phyloP scores from a whole-genome alignment of 768 basidiomycete genomes.

The Hortiboletus campestris region DNA sequence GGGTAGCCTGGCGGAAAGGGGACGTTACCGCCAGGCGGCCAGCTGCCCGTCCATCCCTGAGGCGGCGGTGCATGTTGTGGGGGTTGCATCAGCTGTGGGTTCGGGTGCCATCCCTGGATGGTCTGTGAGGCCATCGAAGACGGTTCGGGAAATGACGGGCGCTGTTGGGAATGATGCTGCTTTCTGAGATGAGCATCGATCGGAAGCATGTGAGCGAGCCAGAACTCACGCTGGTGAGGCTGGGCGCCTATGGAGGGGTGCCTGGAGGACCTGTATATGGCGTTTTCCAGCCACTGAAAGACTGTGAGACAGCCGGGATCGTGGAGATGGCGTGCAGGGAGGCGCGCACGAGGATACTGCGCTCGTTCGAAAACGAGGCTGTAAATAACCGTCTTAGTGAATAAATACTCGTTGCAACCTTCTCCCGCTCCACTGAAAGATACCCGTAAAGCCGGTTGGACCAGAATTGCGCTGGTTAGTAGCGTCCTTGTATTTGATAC shows the following conservation, averaged over 20 bases:
- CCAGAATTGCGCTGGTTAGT: not conserved
- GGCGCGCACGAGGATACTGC: not conserved
- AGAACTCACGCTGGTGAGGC: constrained; percentile 1
- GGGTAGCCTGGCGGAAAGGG: constrained; percentile 36
- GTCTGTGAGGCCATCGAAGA: constrained; percentile 23
- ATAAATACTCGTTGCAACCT: constrained; percentile 11
- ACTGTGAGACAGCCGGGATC: too few species aligned
- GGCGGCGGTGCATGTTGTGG: constrained; percentile 19
- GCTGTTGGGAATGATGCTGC: not conserved
- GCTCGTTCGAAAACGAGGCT: not conserved
- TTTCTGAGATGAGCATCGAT: constrained; percentile 10
- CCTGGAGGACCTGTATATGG: not conserved
- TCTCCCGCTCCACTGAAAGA: constrained; percentile 7
- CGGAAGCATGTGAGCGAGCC: not conserved
- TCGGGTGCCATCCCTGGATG: constrained; percentile 32
- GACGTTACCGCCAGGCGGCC: constrained; percentile 33
- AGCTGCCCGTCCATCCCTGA: constrained; percentile 37
- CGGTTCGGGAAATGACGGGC: not conserved
- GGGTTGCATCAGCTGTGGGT: constrained; percentile 34
- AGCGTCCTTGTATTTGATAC: not conserved
- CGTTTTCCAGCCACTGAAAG: not conserved
- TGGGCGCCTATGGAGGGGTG: not conserved
- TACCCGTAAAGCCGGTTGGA: constrained; percentile 21
- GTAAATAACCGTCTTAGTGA: not conserved
- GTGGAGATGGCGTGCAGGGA: not conserved